A percentile compares a stretch with the other conserved stretches of the same genome.
phyloP scores from a whole-genome alignment of 192 early-diverging fungal genomes.

The Coemansia sp. region DNA sequence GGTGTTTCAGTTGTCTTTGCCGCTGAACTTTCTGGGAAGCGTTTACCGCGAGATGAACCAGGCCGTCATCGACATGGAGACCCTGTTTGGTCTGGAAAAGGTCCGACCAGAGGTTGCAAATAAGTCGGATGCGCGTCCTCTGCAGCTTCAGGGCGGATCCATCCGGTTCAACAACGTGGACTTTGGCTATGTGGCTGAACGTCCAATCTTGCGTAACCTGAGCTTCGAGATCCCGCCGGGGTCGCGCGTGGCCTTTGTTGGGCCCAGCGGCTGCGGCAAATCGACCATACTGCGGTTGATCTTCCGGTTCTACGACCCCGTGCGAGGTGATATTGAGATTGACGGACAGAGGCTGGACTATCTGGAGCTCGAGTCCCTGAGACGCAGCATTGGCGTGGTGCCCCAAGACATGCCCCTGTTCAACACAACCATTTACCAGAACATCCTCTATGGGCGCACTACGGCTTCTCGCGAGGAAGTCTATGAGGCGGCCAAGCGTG shows the following conservation, averaged over 20 bases:
- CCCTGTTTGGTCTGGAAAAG: conserved; percentile 84
- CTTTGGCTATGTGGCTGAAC: conserved; percentile 83
- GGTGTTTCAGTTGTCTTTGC: conserved; percentile 95
- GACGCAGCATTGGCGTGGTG: conserved; percentile 79
- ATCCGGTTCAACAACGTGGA: conserved; percentile 83
- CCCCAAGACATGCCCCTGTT: conserved; percentile 92
- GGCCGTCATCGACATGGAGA: conserved; percentile 95
- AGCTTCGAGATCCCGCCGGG: conserved; percentile 84
- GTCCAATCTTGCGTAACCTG: conserved; percentile 68
- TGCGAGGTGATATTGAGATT: conserved; percentile 71
- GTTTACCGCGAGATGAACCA: conserved; percentile 97
- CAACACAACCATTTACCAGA: conserved; percentile 88
- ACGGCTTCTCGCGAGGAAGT: conserved; percentile 60
- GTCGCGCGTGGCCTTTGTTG: conserved; percentile 86
- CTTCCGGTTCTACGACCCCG: conserved; percentile 93
- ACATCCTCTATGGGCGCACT: conserved; percentile 86
- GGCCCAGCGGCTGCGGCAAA: conserved; percentile 92
- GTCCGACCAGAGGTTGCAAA: conserved; percentile 56
- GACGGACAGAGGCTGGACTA: conserved; percentile 81
- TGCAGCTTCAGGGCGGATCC: conserved; percentile 62
- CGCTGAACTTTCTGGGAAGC: conserved; percentile 95
- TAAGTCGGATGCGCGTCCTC: conserved; percentile 54
- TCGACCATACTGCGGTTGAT: conserved; percentile 80
- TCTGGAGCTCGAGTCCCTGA: conserved; percentile 75
- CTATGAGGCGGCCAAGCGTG: conserved; percentile 54